Base-by-base conservation (phyloP, 2,329 filamentous ascomycete species). In the Exophiala sideris region DNA sequence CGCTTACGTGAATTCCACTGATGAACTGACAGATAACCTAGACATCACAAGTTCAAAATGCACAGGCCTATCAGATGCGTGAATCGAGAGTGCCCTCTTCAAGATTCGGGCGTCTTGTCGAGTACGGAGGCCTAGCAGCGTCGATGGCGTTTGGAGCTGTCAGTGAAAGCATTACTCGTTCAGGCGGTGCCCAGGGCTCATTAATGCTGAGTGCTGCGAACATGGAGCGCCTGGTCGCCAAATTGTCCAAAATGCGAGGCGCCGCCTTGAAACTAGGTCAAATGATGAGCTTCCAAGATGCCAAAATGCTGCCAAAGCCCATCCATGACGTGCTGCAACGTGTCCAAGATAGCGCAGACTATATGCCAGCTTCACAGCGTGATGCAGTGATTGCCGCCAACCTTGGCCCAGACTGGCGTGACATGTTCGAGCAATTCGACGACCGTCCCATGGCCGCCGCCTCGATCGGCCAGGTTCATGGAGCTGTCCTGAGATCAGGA, bases 271-370 rank as follows among this genome's bases (percentile, higher is more conserved):
- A 99, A 74, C 74, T 99, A 21, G 95, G 94, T 0, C 94, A 99
- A 75, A 94, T 97, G 88, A 87, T 99, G 79, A 96, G 91, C 70
- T 94, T 99, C 67, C 94, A 99, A 76, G 94, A 99, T 73, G 85
- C 89, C 35, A 97, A 96, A 71, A 91, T 96, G 84, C 81, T 99
- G 8, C 94, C 94, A 0, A 83, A 82, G 0, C 83, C 89, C 1
- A 91, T 99, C 46, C 89, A 95, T 62, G 83, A 92, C 65, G 90
- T 99, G 1, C 76, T 99, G 10, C 91, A 96, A 68, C 85, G 95
- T 5, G 94, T 99, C 0, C 94, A 99, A 69, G 94, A 99, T 69
- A 86, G 89, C 52, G 94, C 94, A 36, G 92, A 99, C 71, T 99
- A 97, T 71, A 99, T 99, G 94, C 94, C 94, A 0, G 82, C 89